Evolutionary conservation across 257 asterid species (phyloP).

Genomic region (Catharanthus roseus): DNA sequence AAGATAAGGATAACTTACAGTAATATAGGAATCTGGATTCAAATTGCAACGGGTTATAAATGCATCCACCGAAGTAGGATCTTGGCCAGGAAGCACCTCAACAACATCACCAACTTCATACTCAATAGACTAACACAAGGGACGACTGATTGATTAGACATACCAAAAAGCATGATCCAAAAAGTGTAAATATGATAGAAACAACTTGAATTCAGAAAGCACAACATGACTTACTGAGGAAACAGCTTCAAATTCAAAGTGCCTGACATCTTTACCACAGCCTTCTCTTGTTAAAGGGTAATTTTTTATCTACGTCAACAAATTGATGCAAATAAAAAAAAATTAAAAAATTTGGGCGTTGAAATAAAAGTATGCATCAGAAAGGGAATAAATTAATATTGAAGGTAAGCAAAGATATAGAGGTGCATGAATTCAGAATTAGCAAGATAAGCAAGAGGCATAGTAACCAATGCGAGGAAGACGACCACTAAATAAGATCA

Average conservation of each 20-base stretch:
- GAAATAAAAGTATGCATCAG: neutral
- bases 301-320: constrained; percentile 46
- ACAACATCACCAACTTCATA: constrained; percentile 92
- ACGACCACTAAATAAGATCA: neutral
- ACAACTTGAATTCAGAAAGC: constrained; percentile 13
- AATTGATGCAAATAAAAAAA: neutral
- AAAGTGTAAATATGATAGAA: constrained; percentile 9
- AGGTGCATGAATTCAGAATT: neutral
- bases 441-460: neutral
- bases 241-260: constrained; percentile 85
- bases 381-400: neutral
- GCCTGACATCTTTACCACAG: constrained; percentile 74
- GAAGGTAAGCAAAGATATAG: neutral
- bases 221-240: constrained; percentile 68
- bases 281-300: constrained; percentile 44
- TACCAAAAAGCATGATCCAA: neutral
- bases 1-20: constrained; percentile 44
- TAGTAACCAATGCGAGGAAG: neutral
- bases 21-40: constrained; percentile 74
- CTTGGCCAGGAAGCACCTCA: constrained; percentile 88
- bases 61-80: constrained; percentile 67
- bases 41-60: constrained; percentile 72
- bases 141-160: neutral
- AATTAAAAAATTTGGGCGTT: too few species aligned
- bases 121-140: constrained; percentile 45